Evolutionary conservation across 176 grass and related monocot species (phyloP), one percentile per base, ranked within the genome.

Genomic region (Oryza nivara): DNA sequence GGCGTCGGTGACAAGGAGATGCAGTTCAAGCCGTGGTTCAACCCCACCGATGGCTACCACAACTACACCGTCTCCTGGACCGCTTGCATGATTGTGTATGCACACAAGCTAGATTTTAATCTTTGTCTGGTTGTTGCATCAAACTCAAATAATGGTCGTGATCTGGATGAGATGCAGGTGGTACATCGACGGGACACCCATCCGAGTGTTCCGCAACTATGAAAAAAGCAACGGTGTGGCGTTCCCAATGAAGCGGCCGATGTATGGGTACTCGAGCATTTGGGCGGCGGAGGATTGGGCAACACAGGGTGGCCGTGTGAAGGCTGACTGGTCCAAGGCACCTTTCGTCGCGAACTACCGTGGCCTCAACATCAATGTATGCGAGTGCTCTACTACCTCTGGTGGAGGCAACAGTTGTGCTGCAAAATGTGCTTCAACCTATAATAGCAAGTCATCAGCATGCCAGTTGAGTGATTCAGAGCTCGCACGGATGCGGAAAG

Each of bases 11-110:
- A 82, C 7, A 91, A 86, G 73, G 92, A 97, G 85, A 81, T 91
- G 79, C 95, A 97, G 73, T 93, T 97, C 84, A 68, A 61, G 49
- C 92, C 92, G 4, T 97, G 94, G 94, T 94, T 94, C 75, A 81
- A 97, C 69, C 92, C 92, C 58, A 92, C 94, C 51, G 8, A 32
- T 1, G 94, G 81, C 76, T 88, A 35, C 88, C 94, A 97, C 88
- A 97, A 87, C 76, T 94, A 97, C 88, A 92, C 94, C 72, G 89
- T 97, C 76, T 87, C 84, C 14, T 97, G 95, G 95, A 92, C 67
- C 36, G 90, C 92, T 54, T 90, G 83, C 84, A 84, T 83, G 74
- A 86, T 94, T 44, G 88, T 89, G 90, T 93, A 89, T 88, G 86
- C n/a, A 3, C 2, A 63, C 0, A 63, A n/a, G 9, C 40, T 41